Evolutionary conservation across 2,329 filamentous ascomycete genomes (phyloP), one percentile per base, ranked within the genome.

Genomic region (Pseudogymnoascus sp.): DNA sequence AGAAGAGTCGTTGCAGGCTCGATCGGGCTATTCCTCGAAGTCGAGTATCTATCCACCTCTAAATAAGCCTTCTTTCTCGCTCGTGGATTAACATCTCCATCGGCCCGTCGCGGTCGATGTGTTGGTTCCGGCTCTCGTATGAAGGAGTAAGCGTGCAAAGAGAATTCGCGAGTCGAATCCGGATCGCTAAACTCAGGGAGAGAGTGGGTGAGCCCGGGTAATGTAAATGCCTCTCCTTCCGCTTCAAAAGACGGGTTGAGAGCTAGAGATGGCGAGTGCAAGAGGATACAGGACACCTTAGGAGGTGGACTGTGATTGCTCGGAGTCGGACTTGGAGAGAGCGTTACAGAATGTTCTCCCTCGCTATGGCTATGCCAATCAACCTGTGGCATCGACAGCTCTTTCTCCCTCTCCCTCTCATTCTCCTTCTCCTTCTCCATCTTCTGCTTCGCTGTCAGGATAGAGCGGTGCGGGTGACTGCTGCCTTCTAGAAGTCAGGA

Each of bases 381-480:
- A 45, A 45, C 21, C 29, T 19, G 52, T 7, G 52, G 29, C 52
- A 11, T 21, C n/a, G 12, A 14, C n/a, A 37, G 16, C 26, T 59
- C 16, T 12, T 1, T 59, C n/a, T 33, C 23, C 29, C 14, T 35
- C n/a, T 37, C 33, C 14, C 35, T 35, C 52, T 59, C 33, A 11
- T 33, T 59, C 52, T 37, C 33, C 14, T 59, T 35, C 52, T 59
- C 33, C 16, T 33, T 59, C 52, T 59, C 52, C 52, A 12, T 35
- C 29, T 33, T 59, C 26, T 33, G 29, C 33, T 37, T 59, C 33
- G 52, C 29, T 5, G 29, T 59, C n/a, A 59, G 52, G 52, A 37
- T 59, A 19, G 52, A 59, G 29, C 52, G 52, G 33, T 59, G 52
- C n/a, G 52, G 52, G 52, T 59, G 52, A 35, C 52, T 59, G 7